Conservation (phyloP, 257 asterid genomes). For the Apocynum venetum region DNA sequence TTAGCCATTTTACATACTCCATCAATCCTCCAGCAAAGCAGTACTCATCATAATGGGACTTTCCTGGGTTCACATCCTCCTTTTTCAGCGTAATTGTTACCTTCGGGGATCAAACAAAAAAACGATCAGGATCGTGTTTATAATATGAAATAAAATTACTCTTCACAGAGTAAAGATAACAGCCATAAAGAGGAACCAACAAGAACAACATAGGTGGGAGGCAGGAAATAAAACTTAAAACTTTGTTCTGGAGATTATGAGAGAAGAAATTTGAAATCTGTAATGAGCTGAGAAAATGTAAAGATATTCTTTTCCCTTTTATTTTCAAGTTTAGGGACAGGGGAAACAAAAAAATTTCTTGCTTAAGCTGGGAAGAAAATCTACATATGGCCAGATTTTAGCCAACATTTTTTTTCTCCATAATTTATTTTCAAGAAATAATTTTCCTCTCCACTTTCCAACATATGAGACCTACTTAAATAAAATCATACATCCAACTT, state of each 20-base stretch:
- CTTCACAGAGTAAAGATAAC: background rate
- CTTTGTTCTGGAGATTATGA: background rate
- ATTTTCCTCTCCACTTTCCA: too few relatives aligned
- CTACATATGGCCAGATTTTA: too few relatives aligned
- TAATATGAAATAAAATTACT: background rate
- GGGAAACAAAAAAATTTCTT: background rate
- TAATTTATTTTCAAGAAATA: too few relatives aligned
- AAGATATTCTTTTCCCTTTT: background rate
- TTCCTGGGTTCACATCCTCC: constrained; percentile 60
- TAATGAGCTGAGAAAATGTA: background rate
- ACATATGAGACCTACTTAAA: too few relatives aligned
- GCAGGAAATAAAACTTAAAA: background rate
- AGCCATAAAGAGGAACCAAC: background rate
- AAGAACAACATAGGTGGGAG: background rate
- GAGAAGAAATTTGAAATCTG: background rate
- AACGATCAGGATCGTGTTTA: background rate
- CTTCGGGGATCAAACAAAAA: constrained; percentile 27
- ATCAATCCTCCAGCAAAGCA: constrained; percentile 87
- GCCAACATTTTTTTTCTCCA: too few relatives aligned
- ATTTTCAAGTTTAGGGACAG: background rate
- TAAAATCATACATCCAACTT: too few relatives aligned
- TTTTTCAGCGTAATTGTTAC: constrained; percentile 61
- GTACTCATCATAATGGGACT: constrained; percentile 59
- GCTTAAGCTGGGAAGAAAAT: background rate
- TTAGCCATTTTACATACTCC: constrained; percentile 92